phyloP scores from a whole-genome alignment of 257 asterid genomes.

The Solanum neorickii region DNA sequence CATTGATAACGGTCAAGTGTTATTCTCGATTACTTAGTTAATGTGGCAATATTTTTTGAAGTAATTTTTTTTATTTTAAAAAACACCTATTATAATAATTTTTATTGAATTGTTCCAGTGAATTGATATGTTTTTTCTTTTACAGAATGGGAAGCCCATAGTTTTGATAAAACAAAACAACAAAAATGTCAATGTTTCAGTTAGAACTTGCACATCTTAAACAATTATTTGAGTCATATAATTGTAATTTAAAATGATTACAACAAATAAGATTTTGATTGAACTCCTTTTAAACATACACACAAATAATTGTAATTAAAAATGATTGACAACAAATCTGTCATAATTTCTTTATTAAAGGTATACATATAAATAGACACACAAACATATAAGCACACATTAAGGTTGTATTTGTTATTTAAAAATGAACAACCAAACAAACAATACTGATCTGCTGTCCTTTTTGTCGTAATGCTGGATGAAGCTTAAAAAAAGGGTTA shows the following conservation, averaged over 20 bases:
- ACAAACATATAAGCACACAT: not conserved
- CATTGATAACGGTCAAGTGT: not conserved
- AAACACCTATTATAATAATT: not conserved
- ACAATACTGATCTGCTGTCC: not conserved
- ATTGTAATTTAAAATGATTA: not conserved
- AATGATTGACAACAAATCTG: not conserved
- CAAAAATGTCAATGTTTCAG: not conserved
- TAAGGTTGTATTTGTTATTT: not conserved
- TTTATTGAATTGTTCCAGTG: not conserved
- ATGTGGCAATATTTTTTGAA: not conserved
- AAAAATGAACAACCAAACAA: not conserved
- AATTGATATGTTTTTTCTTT: not conserved
- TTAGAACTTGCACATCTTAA: not conserved
- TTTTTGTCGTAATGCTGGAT: not conserved
- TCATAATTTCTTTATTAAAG: not conserved
- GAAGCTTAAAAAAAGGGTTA: not conserved
- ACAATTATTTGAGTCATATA: not conserved
- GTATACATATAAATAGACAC: not conserved
- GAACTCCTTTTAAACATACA: not conserved
- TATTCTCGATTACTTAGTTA: not conserved
- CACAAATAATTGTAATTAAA: not conserved
- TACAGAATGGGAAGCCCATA: not conserved
- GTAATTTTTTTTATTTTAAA: not conserved
- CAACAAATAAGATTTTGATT: not conserved
- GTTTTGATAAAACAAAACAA: not conserved